A percentile compares a stretch with the other conserved stretches of the same genome.
Evolutionary conservation across 805 yeast species (phyloP).

Genomic region (Torulaspora gathmanii): DNA sequence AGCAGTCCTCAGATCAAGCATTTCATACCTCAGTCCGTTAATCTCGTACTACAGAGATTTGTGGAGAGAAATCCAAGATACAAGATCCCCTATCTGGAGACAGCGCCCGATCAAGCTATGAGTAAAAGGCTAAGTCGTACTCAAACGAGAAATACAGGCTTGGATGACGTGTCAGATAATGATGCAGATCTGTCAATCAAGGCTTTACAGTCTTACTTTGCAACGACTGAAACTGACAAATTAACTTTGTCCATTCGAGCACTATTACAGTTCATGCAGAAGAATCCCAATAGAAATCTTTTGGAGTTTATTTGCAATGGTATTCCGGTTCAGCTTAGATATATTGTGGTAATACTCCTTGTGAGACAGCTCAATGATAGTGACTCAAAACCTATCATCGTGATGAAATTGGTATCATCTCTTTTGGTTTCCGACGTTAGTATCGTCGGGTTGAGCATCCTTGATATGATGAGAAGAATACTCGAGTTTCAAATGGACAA

Average conservation of each 20-base stretch:
- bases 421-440: conserved; percentile 72
- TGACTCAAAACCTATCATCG: conserved; percentile 22
- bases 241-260: conserved; percentile 52
- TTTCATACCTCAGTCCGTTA: conserved; percentile 26
- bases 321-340: conserved; percentile 76
- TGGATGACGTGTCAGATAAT: conserved; percentile 24
- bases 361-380: conserved; percentile 34
- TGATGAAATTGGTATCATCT: conserved; percentile 48
- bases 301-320: conserved; percentile 65
- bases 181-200: conserved; percentile 34
- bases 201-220: conserved; percentile 57
- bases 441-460: conserved; percentile 80
- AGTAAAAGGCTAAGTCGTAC: conserved; percentile 32
- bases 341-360: conserved; percentile 52
- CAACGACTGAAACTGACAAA: conserved; percentile 58
- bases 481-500: conserved; percentile 44
- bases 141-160: conserved; percentile 27
- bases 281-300: conserved; percentile 38
- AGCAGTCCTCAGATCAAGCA: conserved; percentile 29
- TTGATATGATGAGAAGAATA: conserved; percentile 66
- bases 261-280: conserved; percentile 44
- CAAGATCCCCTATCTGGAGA: conserved; percentile 12
- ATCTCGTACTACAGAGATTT: conserved; percentile 23
- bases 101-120: conserved; percentile 13
- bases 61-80: conserved; percentile 29